Conservation (phyloP, 345 rosid genomes). For the Abelmoschus esculentus region DNA sequence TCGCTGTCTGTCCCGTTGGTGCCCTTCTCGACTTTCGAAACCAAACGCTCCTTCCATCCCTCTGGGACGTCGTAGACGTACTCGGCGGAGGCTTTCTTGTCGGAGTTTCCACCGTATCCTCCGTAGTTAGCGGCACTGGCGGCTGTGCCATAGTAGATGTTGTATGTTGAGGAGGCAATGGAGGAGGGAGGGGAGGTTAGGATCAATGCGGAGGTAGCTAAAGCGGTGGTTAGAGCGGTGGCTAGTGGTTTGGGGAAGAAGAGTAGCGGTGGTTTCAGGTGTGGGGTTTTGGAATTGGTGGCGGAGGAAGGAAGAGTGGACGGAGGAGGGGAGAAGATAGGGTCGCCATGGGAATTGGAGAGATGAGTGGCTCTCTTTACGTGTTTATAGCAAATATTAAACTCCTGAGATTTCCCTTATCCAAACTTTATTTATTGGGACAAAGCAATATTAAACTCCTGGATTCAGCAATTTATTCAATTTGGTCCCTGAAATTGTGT, state of each 20-base stretch:
- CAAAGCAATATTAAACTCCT: too few relatives aligned
- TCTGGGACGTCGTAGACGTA: slow-evolving; percentile 84
- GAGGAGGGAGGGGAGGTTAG: background rate
- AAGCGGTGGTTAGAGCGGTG: slow-evolving; percentile 3
- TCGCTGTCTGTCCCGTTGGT: slow-evolving; percentile 3
- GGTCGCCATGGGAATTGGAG: slow-evolving; percentile 5
- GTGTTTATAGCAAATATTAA: background rate
- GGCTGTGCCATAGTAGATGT: slow-evolving; percentile 83
- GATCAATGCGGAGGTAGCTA: slow-evolving; percentile 1
- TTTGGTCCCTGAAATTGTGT: too few relatives aligned
- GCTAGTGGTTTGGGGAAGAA: slow-evolving; percentile 1
- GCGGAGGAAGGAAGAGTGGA: background rate
- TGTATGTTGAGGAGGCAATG: slow-evolving; percentile 23
- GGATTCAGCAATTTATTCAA: too few relatives aligned
- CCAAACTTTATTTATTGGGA: background rate
- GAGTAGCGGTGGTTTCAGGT: background rate
- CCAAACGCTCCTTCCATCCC: slow-evolving; percentile 86
- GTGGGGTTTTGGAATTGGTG: background rate
- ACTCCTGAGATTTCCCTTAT: background rate
- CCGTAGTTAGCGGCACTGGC: slow-evolving; percentile 96
- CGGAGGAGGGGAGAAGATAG: background rate
- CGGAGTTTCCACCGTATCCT: slow-evolving; percentile 84
- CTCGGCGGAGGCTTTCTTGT: slow-evolving; percentile 82
- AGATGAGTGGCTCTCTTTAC: background rate
- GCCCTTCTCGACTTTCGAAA: slow-evolving; percentile 78